Conservation (phyloP, 164 flowering plant genomes). For the Tetracentron sinense region DNA sequence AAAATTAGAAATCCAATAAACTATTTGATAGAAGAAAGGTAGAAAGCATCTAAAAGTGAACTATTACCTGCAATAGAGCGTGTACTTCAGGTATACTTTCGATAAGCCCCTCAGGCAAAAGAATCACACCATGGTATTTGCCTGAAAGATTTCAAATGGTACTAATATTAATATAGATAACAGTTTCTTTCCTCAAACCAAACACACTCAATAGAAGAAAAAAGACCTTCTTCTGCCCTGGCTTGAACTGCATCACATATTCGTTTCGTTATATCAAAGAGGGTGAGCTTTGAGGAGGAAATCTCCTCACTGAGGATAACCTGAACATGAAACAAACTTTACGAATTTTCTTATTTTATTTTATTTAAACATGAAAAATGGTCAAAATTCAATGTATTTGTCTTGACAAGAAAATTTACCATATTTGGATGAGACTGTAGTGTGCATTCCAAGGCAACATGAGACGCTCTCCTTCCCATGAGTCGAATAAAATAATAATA, state of each 20-base stretch:
- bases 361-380: neutral
- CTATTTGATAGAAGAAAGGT: too few species aligned
- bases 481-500: conserved; percentile 94
- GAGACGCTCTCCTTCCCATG: conserved; percentile 97
- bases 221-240: conserved; percentile 74
- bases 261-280: conserved; percentile 88
- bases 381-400: too few species aligned
- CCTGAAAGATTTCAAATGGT: conserved; percentile 45
- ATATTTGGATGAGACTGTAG: conserved; percentile 98
- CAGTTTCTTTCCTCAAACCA: too few species aligned
- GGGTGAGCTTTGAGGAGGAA: conserved; percentile 92
- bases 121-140: conserved; percentile 91
- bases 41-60: neutral
- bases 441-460: conserved; percentile 95
- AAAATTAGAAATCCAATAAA: too few species aligned
- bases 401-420: conserved; percentile 48
- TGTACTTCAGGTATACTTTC: conserved; percentile 97
- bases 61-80: conserved; percentile 93
- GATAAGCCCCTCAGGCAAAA: conserved; percentile 92
- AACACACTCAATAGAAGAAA: too few species aligned
- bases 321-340: conserved; percentile 37
- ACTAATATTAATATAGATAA: conserved; percentile 1
- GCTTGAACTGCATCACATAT: conserved; percentile 97
- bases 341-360: too few species aligned
- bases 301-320: conserved; percentile 98